These are phyloP conservation scores for Bretziella fagacearum DNA, from an alignment of 2,329 filamentous ascomycete species.

Conservation along the genomic window DNA sequence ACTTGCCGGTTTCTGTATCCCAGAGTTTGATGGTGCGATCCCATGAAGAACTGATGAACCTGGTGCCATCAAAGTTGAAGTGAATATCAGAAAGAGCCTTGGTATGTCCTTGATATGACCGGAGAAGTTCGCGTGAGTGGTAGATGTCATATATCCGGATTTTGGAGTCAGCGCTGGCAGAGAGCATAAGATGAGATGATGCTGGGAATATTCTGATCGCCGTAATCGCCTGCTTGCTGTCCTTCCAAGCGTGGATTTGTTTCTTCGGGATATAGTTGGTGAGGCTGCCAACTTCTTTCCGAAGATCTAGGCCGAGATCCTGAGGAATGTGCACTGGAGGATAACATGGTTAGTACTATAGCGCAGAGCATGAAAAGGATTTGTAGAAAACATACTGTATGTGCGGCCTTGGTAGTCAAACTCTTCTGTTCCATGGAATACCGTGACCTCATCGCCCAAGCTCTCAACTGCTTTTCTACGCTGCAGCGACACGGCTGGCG, in stretches of 20 bases:
- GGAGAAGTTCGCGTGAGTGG: constrained; percentile 71
- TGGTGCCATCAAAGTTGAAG: constrained; percentile 67
- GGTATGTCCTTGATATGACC: constrained; percentile 78
- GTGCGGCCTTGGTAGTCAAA: constrained; percentile 90
- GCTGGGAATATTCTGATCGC: constrained; percentile 76
- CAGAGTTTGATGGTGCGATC: constrained; percentile 95
- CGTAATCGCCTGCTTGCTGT: constrained; percentile 69
- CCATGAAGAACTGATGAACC: constrained; percentile 82
- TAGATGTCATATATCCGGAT: constrained; percentile 93
- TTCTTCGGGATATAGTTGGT: constrained; percentile 95
- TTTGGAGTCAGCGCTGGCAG: constrained; percentile 75
- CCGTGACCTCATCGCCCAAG: constrained; percentile 58
- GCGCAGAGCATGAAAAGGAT: not conserved
- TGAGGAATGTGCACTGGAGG: constrained; percentile 66
- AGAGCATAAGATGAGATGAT: constrained; percentile 76
- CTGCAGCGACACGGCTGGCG: constrained; percentile 36
- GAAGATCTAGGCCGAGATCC: constrained; percentile 71
- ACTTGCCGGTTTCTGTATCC: constrained; percentile 91
- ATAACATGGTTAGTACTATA: not conserved
- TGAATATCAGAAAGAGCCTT: constrained; percentile 82
- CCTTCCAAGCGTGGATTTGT: constrained; percentile 75
- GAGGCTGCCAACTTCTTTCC: constrained; percentile 59
- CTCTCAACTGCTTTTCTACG: constrained; percentile 42
- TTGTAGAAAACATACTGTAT: constrained; percentile 36
- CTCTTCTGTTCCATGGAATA: constrained; percentile 68